Evolutionary conservation across 305 asterid genomes (phyloP).

Genomic region (Coffea humblotiana): DNA sequence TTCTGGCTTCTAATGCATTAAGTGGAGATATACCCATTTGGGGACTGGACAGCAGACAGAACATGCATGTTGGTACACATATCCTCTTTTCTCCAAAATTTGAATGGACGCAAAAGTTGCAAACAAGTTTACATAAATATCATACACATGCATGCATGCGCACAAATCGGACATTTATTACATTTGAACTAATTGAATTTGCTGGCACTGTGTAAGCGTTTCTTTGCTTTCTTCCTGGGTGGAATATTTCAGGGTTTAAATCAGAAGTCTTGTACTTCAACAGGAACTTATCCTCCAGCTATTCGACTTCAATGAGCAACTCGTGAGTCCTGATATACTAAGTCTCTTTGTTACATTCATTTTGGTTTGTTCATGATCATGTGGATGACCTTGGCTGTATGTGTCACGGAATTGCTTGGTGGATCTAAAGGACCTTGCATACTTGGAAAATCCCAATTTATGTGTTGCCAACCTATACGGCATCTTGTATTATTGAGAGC

Average conservation of each 20-base stretch:
- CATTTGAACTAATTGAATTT: background rate
- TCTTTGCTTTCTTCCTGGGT: constrained; percentile 5
- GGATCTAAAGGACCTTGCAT: constrained; percentile 61
- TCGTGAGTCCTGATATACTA: constrained; percentile 47
- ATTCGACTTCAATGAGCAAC: constrained; percentile 45
- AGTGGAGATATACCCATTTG: constrained; percentile 6
- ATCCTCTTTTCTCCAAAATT: too few relatives aligned
- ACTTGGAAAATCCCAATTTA: constrained; percentile 49
- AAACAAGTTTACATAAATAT: background rate
- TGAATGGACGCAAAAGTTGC: background rate
- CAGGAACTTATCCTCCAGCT: constrained; percentile 84
- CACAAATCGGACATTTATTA: background rate
- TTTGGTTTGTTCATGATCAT: background rate
- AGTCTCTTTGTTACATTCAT: background rate
- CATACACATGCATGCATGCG: background rate
- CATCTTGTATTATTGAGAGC: constrained; percentile 7
- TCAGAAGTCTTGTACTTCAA: constrained; percentile 21
- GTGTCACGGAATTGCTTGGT: constrained; percentile 52
- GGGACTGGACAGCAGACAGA: background rate
- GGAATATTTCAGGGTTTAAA: constrained; percentile 15
- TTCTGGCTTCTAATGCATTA: constrained; percentile 11
- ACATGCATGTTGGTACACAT: background rate
- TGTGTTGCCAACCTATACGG: constrained; percentile 20
- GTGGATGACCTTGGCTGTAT: constrained; percentile 2
- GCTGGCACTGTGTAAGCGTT: constrained; percentile 65